Percentiles rank a stretch among this genome's conserved stretches.
Conservation (phyloP, 805 yeast species). For the Nematodospora valgi region DNA sequence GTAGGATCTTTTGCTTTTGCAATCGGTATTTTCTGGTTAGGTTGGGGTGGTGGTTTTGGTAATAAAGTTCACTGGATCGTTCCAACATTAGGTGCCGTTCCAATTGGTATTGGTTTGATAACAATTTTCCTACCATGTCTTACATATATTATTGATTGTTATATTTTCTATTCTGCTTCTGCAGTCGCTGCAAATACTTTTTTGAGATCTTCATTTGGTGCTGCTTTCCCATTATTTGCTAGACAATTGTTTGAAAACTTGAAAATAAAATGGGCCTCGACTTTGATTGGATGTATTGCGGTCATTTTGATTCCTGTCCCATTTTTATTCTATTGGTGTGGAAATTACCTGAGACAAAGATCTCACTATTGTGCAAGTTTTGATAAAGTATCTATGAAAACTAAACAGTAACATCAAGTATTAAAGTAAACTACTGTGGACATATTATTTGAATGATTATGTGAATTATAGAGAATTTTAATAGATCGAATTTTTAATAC, state of each 20-base stretch:
- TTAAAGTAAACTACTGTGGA: neutral
- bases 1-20: slow-evolving; percentile 68
- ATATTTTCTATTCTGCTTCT: slow-evolving; percentile 54
- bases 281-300: slow-evolving; percentile 51
- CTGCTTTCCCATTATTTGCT: slow-evolving; percentile 60
- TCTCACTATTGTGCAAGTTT: slow-evolving; percentile 8
- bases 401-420: neutral
- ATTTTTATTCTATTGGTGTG: slow-evolving; percentile 48
- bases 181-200: slow-evolving; percentile 64
- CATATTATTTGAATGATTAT: too few species aligned
- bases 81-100: slow-evolving; percentile 44
- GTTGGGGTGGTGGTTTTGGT: slow-evolving; percentile 82
- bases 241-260: slow-evolving; percentile 47
- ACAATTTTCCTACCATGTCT: slow-evolving; percentile 56
- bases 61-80: slow-evolving; percentile 72
- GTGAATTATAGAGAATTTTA: too few species aligned
- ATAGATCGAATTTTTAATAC: too few species aligned
- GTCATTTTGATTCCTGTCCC: slow-evolving; percentile 55
- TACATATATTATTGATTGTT: slow-evolving; percentile 59
- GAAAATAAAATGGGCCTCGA: slow-evolving; percentile 53
- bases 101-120: slow-evolving; percentile 44
- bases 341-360: slow-evolving; percentile 28
- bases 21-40: slow-evolving; percentile 77
- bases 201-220: slow-evolving; percentile 55
- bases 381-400: neutral